A percentile compares a stretch with the other conserved stretches of the same genome.
These are phyloP conservation scores for Beauveria caledonica DNA, from an alignment of 2,329 filamentous ascomycete genomes.

Conservation along the genomic window DNA sequence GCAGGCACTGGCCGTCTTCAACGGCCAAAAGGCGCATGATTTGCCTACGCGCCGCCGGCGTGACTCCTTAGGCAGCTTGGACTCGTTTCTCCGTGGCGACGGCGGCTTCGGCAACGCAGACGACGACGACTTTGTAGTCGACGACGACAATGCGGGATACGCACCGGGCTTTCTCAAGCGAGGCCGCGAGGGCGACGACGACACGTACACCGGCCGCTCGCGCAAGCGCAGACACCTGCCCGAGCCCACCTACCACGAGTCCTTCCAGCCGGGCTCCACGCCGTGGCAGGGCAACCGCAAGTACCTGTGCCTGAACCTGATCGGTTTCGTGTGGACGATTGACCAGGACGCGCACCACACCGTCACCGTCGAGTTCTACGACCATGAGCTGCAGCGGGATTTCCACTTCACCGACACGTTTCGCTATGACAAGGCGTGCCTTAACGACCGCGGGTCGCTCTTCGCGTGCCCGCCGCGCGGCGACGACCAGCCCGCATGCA, in stretches of 20 bases:
- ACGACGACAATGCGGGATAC: conserved; percentile 93
- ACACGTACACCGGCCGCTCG: conserved; percentile 28
- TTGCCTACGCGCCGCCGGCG: conserved; percentile 43
- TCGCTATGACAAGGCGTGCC: conserved; percentile 89
- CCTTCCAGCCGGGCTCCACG: conserved; percentile 91
- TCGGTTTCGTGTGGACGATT: conserved; percentile 94
- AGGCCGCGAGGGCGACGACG: conserved; percentile 44
- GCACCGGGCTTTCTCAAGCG: conserved; percentile 50
- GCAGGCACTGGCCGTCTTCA: conserved; percentile 39
- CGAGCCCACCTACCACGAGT: conserved; percentile 63
- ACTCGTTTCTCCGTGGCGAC: conserved; percentile 60
- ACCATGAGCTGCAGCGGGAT: conserved; percentile 82
- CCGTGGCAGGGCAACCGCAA: conserved; percentile 92
- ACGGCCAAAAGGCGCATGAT: conserved; percentile 44
- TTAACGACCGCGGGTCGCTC: conserved; percentile 75
- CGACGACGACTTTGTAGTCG: conserved; percentile 78
- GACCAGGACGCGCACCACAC: conserved; percentile 91
- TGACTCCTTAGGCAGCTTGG: conserved; percentile 67
- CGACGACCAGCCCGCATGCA: conserved; percentile 59
- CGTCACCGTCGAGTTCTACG: conserved; percentile 95
- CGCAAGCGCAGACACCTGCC: conserved; percentile 43
- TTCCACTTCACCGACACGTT: conserved; percentile 98
- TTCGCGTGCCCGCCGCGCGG: conserved; percentile 72
- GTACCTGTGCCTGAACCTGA: conserved; percentile 87
- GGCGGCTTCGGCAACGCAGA: conserved; percentile 23